Base-by-base conservation (phyloP, 345 rosid species). In the Salix koriyanagi region DNA sequence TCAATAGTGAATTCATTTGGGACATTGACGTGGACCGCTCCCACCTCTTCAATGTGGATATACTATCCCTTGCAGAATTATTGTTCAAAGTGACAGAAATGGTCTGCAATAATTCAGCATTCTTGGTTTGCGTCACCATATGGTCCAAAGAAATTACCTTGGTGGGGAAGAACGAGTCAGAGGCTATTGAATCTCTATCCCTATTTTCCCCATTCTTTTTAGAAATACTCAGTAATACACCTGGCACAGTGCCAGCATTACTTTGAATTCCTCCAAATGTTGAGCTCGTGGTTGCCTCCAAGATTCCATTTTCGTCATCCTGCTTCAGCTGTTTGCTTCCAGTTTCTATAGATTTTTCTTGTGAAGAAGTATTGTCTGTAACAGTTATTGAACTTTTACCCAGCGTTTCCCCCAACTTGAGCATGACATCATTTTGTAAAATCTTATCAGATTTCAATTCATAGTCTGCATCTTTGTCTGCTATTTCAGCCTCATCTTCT, bases 1-100 rank as follows among this genome's bases (percentile, higher is more conserved):
- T 83, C 75, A 87, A 78, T 64, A 90, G 28, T 11, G 80, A 83
- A 77, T 87, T 87, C 95, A 92, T 92, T 83, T 87, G 84, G 25
- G 92, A 77, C 79, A 94, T 71, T 6, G 91, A 83, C 12, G 72
- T 80, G 6, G 85, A 75, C 62, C 71, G 81, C 72, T n/a, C 72
- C 25, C 68, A 37, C 77, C 89, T 85, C 76, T 67, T 84, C 54
- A 76, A 72, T 5, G 25, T 39, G 42, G 83, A 77, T 74, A 76
- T 36, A 74, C 77, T 39, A 65, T 48, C 52, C 4, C 28, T 30
- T 6, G 67, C n/a, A 46, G 75, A 64, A 79, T 67, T 78, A 54
- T 83, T 36, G n/a, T 48, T 58, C 37, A 6, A 64, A 32, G 67
- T 19, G 42, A 61, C 50, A 26, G 81, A 39, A 72, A 76, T 79